A percentile compares a stretch with the other conserved stretches of the same genome.
Conservation (phyloP, 2,329 filamentous ascomycete species). For the Penicillium brasilianum region DNA sequence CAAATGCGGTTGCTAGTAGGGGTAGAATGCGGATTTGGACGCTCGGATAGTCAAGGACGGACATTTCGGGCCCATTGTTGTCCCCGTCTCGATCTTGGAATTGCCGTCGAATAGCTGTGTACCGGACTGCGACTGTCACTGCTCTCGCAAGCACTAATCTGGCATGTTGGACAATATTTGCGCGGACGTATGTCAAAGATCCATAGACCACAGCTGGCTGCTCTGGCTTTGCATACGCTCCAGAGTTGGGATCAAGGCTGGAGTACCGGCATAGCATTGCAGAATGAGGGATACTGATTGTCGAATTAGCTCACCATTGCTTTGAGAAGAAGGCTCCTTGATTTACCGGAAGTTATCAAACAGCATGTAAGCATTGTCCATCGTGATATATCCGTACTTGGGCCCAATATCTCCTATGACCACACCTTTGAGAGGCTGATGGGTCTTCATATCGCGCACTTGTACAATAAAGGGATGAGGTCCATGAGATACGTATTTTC, state of each 20-base stretch:
- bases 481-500: constrained; percentile 52
- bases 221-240: constrained; percentile 52
- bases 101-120: constrained; percentile 55
- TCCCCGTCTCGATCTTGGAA: constrained; percentile 58
- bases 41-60: constrained; percentile 60
- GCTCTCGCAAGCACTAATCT: constrained; percentile 58
- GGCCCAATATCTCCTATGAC: constrained; percentile 61
- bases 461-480: constrained; percentile 60
- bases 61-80: constrained; percentile 53
- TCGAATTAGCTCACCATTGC: neutral
- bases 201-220: constrained; percentile 58
- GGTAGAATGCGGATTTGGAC: constrained; percentile 60
- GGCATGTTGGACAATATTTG: constrained; percentile 51
- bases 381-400: constrained; percentile 60
- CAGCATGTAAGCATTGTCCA: constrained; percentile 61
- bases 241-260: constrained; percentile 53
- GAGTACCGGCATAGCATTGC: constrained; percentile 58
- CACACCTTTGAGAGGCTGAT: constrained; percentile 54
- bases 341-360: constrained; percentile 52
- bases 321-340: constrained; percentile 1
- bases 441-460: constrained; percentile 56
- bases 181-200: constrained; percentile 55
- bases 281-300: constrained; percentile 48
- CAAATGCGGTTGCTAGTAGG: constrained; percentile 59
- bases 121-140: constrained; percentile 59